Percentiles rank a stretch among this genome's conserved stretches.
phyloP scores from a whole-genome alignment of 139 green algal genomes.

The Micromonas commoda region DNA sequence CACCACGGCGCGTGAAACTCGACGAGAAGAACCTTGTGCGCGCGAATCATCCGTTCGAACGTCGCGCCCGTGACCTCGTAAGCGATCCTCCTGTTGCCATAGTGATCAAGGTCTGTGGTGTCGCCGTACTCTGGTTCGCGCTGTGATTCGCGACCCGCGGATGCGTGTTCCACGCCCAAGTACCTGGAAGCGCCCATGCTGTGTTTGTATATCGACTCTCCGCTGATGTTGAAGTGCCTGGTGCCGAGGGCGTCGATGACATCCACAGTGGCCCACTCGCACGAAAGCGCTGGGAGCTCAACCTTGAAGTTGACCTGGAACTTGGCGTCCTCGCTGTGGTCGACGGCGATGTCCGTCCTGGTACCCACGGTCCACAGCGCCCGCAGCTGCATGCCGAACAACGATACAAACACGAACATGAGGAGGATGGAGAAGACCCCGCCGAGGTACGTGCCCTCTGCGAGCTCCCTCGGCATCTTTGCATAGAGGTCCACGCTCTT shows the following conservation, averaged over 20 bases:
- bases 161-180: slow-evolving; percentile 14
- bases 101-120: slow-evolving; percentile 22
- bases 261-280: slow-evolving; percentile 27
- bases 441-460: neutral
- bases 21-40: slow-evolving; percentile 31
- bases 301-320: slow-evolving; percentile 33
- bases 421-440: neutral
- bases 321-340: slow-evolving; percentile 13
- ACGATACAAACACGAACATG: neutral
- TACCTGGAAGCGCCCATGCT: neutral
- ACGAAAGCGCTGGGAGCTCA: slow-evolving; percentile 19
- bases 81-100: neutral
- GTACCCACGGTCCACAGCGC: neutral
- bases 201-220: slow-evolving; percentile 28
- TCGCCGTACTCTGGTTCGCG: neutral
- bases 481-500: neutral
- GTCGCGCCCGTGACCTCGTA: neutral
- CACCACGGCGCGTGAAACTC: slow-evolving; percentile 40
- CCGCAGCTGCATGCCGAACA: neutral
- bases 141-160: too few species aligned
- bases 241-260: slow-evolving; percentile 32
- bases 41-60: slow-evolving; percentile 14
- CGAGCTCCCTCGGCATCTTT: neutral
- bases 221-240: slow-evolving; percentile 29
- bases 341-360: slow-evolving; percentile 1